Base-by-base conservation (phyloP, 805 yeast genomes). In the Metschnikowia anglica region DNA sequence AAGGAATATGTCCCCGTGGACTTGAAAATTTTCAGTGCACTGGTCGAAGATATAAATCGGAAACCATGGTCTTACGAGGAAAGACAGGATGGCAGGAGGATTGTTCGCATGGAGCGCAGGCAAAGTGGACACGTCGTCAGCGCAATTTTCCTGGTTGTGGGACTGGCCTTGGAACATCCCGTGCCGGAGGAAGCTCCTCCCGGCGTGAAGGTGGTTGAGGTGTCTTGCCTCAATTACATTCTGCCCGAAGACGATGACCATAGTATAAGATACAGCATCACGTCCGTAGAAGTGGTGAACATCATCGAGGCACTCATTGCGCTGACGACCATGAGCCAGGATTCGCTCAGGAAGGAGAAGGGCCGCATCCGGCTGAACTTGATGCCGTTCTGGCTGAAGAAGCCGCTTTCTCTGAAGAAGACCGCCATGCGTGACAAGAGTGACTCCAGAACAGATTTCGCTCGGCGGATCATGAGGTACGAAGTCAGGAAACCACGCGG, bases 361-460 rank as follows among this genome's bases (percentile, higher is more conserved):
- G 86, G 86, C n/a, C 65, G 87, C 43, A 76, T 81, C 33, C 66
- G 87, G 60, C 77, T 82, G 34, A 81, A 81, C 52, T 65, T 81
- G 61, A 83, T 80, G 42, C 83, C 84, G 4, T 81, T 79, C 56
- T 81, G 86, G 86, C 73, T 78, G 19, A 77, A 75, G 58, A 77
- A 69, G 51, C 81, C 85, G 16, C 73, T 80, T 37, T 68, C 76
- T 32, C 73, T 82, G 4, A 58, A 66, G 34, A 56, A 60, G 60
- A 66, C 66, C 43, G 69, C 37, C 15, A 35, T 34, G 23, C 41
- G 37, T 9, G 48, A 44, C 5, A 33, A 19, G 4, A 36, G 25
- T 10, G 49, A 43, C 17, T 23, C 43, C 23, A 36, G 46, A n/a
- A 29, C 38, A 12, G 84, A 80, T 49, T 65, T 81, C 47, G 85